Percentiles rank a stretch among this genome's conserved stretches.
Conservation (phyloP, 352 stramenopile species). For the Phytophthora citrophthora region DNA sequence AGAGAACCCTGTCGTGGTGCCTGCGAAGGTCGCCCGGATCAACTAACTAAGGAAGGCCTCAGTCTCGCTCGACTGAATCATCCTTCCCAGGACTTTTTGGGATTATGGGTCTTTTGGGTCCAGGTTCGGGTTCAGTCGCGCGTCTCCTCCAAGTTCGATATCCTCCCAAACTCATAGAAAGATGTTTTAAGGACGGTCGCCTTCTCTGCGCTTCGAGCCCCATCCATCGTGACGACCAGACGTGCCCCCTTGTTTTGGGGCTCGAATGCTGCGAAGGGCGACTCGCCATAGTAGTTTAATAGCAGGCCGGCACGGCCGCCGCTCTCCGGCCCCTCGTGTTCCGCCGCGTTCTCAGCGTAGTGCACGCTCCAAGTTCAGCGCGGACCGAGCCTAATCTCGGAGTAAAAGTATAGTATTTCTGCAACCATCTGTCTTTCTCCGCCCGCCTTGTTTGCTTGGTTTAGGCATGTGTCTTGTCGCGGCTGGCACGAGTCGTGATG, state of each 20-base stretch:
- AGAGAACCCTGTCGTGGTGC: slow-evolving; percentile 85
- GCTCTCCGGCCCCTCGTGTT: slow-evolving; percentile 8
- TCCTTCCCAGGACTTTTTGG: slow-evolving; percentile 8
- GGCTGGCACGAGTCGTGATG: slow-evolving; percentile 3
- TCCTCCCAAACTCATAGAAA: slow-evolving; percentile 24
- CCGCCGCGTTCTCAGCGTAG: slow-evolving; percentile 34
- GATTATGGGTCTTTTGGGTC: slow-evolving; percentile 14
- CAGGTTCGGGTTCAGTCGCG: slow-evolving; percentile 4
- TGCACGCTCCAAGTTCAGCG: slow-evolving; percentile 38
- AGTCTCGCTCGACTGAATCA: background rate
- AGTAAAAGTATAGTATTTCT: slow-evolving; percentile 42
- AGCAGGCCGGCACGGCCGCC: slow-evolving; percentile 12
- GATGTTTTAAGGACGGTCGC: slow-evolving; percentile 15
- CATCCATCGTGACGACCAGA: background rate
- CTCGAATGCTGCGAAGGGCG: slow-evolving; percentile 6
- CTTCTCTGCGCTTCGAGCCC: slow-evolving; percentile 10
- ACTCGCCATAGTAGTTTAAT: slow-evolving; percentile 31
- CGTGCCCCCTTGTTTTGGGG: slow-evolving; percentile 1
- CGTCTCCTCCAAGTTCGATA: background rate
- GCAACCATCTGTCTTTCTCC: slow-evolving; percentile 21
- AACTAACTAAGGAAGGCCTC: slow-evolving; percentile 53
- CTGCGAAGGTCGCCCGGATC: slow-evolving; percentile 85
- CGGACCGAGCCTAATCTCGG: slow-evolving; percentile 22
- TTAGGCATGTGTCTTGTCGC: slow-evolving; percentile 6
- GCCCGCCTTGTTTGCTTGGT: slow-evolving; percentile 1